These are phyloP conservation scores for Phytophthora citricola DNA, from an alignment of 352 stramenopile genomes.

Conservation along the genomic window DNA sequence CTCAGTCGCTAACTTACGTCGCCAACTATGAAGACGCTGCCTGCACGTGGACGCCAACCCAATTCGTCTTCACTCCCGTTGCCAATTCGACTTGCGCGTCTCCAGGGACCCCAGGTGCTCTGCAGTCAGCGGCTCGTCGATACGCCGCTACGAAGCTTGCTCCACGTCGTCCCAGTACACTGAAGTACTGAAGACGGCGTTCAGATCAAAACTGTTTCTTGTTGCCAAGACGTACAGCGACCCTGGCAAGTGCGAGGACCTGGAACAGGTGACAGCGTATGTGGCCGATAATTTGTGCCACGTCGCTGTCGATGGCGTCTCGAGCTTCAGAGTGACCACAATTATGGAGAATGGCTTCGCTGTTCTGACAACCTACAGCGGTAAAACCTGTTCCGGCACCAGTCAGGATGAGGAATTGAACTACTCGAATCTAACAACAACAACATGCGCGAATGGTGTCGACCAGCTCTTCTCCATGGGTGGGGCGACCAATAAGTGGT, in stretches of 20 bases:
- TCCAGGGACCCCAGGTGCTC: neutral
- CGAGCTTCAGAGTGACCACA: slow-evolving; percentile 3
- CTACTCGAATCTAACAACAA: slow-evolving; percentile 2
- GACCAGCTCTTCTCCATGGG: slow-evolving; percentile 10
- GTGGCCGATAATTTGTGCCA: slow-evolving; percentile 11
- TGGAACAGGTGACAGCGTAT: neutral
- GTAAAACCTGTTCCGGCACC: neutral
- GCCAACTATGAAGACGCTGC: neutral
- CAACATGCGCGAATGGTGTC: neutral
- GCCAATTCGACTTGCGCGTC: slow-evolving; percentile 2
- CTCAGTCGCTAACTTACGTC: neutral
- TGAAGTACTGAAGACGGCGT: neutral
- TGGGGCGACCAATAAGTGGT: slow-evolving; percentile 7
- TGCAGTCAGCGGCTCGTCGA: neutral
- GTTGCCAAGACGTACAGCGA: slow-evolving; percentile 1
- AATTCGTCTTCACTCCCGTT: slow-evolving; percentile 5
- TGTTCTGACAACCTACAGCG: neutral
- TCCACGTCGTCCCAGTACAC: neutral
- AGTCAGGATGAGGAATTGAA: neutral
- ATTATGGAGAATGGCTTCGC: neutral
- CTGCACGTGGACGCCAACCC: neutral
- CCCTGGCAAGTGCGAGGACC: neutral
- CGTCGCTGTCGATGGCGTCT: slow-evolving; percentile 5
- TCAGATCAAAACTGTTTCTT: slow-evolving; percentile 11
- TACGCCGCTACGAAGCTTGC: slow-evolving; percentile 1